A percentile compares a stretch with the other conserved stretches of the same genome.
These are phyloP conservation scores for Aureobasidium sp. DNA, from an alignment of 2,329 filamentous ascomycete species.

Conservation along the genomic window DNA sequence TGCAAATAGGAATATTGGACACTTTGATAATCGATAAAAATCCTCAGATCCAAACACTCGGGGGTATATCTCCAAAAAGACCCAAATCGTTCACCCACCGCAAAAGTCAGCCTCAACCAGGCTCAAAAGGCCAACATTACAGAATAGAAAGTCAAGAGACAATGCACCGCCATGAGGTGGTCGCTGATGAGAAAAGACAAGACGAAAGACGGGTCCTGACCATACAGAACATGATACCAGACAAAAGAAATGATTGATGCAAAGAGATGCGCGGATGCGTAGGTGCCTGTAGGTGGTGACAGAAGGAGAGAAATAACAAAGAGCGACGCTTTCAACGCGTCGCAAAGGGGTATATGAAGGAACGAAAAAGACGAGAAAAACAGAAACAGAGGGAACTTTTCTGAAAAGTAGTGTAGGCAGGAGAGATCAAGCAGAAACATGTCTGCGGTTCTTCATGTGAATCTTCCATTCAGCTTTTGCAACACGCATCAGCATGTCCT, in stretches of 20 bases:
- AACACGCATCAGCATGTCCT: slow-evolving; percentile 87
- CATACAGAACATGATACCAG: background rate
- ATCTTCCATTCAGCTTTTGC: slow-evolving; percentile 80
- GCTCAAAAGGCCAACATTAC: background rate
- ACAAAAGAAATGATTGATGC: background rate
- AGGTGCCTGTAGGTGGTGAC: background rate
- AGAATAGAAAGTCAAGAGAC: background rate
- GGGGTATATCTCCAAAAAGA: background rate
- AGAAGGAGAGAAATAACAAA: background rate
- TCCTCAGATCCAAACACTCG: background rate
- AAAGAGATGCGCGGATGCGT: background rate
- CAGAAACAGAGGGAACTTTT: background rate
- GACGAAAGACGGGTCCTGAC: background rate
- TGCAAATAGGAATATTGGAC: background rate
- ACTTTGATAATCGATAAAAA: background rate
- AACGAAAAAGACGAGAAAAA: background rate
- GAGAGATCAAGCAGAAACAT: slow-evolving; percentile 2
- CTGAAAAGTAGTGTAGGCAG: background rate
- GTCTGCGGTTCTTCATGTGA: slow-evolving; percentile 41
- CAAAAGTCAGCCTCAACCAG: background rate
- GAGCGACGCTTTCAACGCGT: background rate
- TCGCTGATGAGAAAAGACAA: background rate
- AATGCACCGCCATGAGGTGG: background rate
- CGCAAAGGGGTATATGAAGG: background rate
- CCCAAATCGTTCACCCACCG: background rate